Conservation (phyloP, 345 rosid species). For the Ailanthus altissimus region DNA sequence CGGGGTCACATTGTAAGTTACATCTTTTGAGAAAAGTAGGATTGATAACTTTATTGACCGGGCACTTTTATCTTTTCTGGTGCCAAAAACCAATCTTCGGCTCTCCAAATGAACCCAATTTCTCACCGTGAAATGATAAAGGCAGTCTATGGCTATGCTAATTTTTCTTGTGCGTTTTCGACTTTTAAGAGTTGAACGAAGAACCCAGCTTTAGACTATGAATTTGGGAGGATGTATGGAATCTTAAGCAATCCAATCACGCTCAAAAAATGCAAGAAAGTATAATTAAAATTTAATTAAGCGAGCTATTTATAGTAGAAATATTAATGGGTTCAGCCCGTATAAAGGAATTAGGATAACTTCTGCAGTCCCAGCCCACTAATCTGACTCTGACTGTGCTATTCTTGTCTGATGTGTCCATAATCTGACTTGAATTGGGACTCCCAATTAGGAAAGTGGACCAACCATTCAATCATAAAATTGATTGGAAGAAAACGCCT, state of each 20-base stretch:
- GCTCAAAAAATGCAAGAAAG: not conserved
- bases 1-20: not conserved
- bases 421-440: too few relatives aligned
- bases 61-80: not conserved
- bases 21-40: slow-evolving; percentile 13
- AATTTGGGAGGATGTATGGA: not conserved
- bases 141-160: not conserved
- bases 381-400: too few relatives aligned
- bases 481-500: too few relatives aligned
- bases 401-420: too few relatives aligned
- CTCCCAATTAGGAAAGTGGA: too few relatives aligned
- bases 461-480: too few relatives aligned
- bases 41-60: not conserved
- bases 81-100: not conserved
- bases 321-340: not conserved
- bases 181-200: not conserved
- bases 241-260: too few relatives aligned
- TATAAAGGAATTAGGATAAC: not conserved
- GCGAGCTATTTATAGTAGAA: not conserved
- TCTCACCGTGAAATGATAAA: not conserved
- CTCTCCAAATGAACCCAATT: not conserved
- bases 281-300: not conserved
- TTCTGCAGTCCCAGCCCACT: not conserved
- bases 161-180: not conserved
- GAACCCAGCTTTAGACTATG: not conserved